Evolutionary conservation across 2,329 filamentous ascomycete species (phyloP).

Genomic region (Neonectria faginata): DNA sequence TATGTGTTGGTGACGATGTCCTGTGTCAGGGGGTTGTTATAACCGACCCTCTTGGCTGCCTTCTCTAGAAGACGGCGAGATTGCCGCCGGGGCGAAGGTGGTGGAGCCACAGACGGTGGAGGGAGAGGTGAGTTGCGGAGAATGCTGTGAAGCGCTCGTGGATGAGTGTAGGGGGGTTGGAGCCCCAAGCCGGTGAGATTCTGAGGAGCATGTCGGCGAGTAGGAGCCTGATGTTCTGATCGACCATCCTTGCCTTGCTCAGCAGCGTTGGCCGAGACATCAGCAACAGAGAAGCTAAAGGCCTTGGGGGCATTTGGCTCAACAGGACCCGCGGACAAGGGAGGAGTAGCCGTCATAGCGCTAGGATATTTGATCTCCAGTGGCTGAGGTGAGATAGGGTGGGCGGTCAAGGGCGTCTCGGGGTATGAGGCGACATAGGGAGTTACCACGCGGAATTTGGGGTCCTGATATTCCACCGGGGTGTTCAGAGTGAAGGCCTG

Average conservation of each 20-base stretch:
- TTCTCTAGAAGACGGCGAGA: constrained; percentile 67
- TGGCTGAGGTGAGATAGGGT: constrained; percentile 61
- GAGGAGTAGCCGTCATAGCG: constrained; percentile 70
- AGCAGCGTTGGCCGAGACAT: constrained; percentile 41
- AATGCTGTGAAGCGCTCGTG: constrained; percentile 71
- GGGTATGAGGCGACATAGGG: constrained; percentile 61
- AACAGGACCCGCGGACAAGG: constrained; percentile 65
- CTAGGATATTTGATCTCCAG: constrained; percentile 64
- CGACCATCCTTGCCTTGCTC: constrained; percentile 21
- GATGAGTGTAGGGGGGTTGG: constrained; percentile 68
- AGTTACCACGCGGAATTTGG: constrained; percentile 53
- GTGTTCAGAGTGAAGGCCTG: constrained; percentile 48
- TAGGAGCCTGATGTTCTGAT: constrained; percentile 32
- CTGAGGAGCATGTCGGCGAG: constrained; percentile 25
- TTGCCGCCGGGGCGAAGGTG: constrained; percentile 64
- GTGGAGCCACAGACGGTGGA: constrained; percentile 61
- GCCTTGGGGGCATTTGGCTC: constrained; percentile 55
- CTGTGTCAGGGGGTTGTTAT: constrained; percentile 71
- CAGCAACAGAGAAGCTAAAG: constrained; percentile 60
- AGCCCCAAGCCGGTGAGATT: constrained; percentile 31
- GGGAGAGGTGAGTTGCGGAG: constrained; percentile 74
- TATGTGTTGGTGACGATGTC: constrained; percentile 74
- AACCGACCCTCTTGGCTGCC: constrained; percentile 68
- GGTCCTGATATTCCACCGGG: constrained; percentile 48
- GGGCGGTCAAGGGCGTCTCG: constrained; percentile 66